Evolutionary conservation across 306 rosid species (phyloP).

Genomic region (Lathyrus oleraceus): DNA sequence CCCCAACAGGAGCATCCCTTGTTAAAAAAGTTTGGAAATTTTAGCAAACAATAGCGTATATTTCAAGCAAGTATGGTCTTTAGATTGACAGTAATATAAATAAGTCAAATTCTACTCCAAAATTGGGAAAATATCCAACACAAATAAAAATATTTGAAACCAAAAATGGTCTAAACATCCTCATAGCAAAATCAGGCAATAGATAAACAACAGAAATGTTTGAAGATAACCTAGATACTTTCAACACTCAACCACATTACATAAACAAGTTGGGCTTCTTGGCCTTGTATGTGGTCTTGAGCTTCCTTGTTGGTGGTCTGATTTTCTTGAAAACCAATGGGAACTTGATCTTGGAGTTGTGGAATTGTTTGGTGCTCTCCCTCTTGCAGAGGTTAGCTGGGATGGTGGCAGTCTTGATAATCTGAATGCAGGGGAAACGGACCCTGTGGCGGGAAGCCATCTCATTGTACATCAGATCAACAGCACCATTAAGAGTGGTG

Average conservation of each 20-base stretch:
- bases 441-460: conserved; percentile 96
- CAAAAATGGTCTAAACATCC: conserved; percentile 22
- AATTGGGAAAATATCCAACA: conserved; percentile 27
- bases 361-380: conserved; percentile 89
- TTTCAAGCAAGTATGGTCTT: background rate
- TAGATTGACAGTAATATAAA: background rate
- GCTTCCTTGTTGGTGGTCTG: conserved; percentile 83
- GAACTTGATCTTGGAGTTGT: conserved; percentile 84
- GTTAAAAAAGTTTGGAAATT: no score
- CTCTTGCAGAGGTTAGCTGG: conserved; percentile 90
- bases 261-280: conserved; percentile 82
- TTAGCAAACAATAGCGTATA: no score
- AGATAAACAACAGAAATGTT: conserved; percentile 6
- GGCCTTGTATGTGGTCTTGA: conserved; percentile 93
- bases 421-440: conserved; percentile 82
- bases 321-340: conserved; percentile 82
- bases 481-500: conserved; percentile 83
- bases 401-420: conserved; percentile 81
- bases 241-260: conserved; percentile 47
- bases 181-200: conserved; percentile 32
- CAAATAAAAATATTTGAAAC: conserved; percentile 13
- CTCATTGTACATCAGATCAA: conserved; percentile 76
- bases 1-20: no score
- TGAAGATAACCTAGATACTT: background rate
- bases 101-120: conserved; percentile 34